Evolutionary conservation across 2,329 filamentous ascomycete species (phyloP), one percentile per base, ranked within the genome.

Genomic region (Pseudocercospora vitis): DNA sequence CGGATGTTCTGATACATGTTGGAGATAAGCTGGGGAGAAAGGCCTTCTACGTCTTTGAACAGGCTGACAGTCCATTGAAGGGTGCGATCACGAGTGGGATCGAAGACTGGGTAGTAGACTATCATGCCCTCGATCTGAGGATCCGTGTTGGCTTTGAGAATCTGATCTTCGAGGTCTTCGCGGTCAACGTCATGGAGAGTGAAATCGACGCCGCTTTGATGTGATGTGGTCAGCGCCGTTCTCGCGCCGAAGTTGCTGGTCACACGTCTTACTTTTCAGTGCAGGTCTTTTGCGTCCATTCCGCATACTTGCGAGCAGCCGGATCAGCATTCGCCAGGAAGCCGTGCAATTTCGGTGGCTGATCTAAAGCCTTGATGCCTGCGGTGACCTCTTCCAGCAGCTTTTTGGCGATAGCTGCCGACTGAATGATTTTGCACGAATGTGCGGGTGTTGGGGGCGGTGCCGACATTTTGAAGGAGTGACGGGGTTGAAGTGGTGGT

Each of bases 1-100:
- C 94, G 89, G 66, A 95, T 84, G 76, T 99, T 99, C 78, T 96
- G 89, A 76, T 97, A 99, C 91, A 99, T 96, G 81, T 99, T 99
- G 82, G 92, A 91, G 68, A 97, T 87, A 76, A 97, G 91, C 69
- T 86, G 86, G 74, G 96, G 92, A 65, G 87, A 90, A 54, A 99
- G 83, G 29, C 94, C 94, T 74, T 99, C 94, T 62, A 99, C 92
- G 68, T 99, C 94, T 74, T 99, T 97, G 72, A 82, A 76, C 37
- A 96, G 81, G 52, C 89, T 85, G 52, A 96, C 91, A 2, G 95
- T 89, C 76, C 96, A 91, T 75, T 97, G 92, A 62, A 99, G 84
- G 73, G 97, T 97, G 72, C 89, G 88, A 74, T 99, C 94, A 73
- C 96, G 90, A 23, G 84, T 81, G 48, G 86, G 87, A 76, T 91